phyloP scores from a whole-genome alignment of 768 basidiomycete genomes.

The Suillus hirtellus region DNA sequence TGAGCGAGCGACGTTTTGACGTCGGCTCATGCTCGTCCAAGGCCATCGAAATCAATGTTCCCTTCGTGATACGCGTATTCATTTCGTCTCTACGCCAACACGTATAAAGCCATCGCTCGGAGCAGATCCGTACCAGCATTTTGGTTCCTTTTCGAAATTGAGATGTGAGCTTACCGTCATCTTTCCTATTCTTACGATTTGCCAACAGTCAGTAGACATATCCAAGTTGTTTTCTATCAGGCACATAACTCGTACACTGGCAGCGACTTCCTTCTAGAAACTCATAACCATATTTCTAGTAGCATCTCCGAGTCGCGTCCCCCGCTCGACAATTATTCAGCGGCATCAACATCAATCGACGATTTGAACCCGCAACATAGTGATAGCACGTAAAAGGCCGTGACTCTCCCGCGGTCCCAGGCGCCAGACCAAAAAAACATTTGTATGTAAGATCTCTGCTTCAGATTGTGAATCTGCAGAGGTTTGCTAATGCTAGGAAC shows the following conservation, averaged over 20 bases:
- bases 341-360: not conserved
- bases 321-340: not conserved
- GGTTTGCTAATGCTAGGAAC: conserved; percentile 10
- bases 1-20: not conserved
- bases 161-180: not conserved
- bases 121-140: not conserved
- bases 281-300: no score
- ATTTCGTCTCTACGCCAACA: not conserved
- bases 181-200: not conserved
- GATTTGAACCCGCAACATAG: not conserved
- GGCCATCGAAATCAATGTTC: not conserved
- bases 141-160: not conserved
- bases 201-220: not conserved
- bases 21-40: not conserved
- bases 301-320: not conserved
- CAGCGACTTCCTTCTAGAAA: no score
- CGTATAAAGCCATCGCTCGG: not conserved
- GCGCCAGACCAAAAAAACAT: not conserved
- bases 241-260: no score
- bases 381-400: not conserved
- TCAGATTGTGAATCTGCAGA: conserved; percentile 6
- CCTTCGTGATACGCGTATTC: not conserved
- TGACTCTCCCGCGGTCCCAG: not conserved
- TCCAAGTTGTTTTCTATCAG: not conserved
- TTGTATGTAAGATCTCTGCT: not conserved